phyloP scores from a whole-genome alignment of 495 filamentous ascomycete genomes.

The Podospora fimiseda region DNA sequence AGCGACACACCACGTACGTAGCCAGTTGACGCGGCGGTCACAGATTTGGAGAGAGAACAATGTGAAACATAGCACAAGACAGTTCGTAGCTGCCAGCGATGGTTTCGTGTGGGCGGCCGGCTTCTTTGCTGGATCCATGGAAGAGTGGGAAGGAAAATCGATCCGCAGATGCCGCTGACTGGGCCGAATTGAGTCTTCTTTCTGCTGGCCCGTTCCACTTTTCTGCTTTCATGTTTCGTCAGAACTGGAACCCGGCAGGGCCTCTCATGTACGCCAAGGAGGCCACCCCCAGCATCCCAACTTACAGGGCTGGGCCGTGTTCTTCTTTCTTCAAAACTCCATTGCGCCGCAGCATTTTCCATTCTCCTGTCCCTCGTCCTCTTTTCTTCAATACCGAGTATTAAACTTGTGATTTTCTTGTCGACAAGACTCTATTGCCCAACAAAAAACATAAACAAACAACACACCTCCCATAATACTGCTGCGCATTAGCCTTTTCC shows the following conservation, averaged over 20 bases:
- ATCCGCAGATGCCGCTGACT: constrained; percentile 5
- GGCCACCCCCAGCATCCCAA: constrained; percentile 4
- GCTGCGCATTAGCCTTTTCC: neutral
- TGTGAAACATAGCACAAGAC: neutral
- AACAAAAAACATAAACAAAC: neutral
- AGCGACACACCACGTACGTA: no score
- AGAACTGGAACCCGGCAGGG: constrained; percentile 1
- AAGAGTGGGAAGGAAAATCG: constrained; percentile 5
- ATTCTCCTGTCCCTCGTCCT: constrained; percentile 1
- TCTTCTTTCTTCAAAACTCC: constrained; percentile 4
- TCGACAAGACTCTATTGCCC: neutral
- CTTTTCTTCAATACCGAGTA: neutral
- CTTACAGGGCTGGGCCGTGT: constrained; percentile 4
- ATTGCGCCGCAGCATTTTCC: neutral
- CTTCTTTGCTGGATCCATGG: no score
- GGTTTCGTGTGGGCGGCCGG: neutral
- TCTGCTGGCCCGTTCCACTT: constrained; percentile 1
- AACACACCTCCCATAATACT: no score
- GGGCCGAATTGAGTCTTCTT: no score
- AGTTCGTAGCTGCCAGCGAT: no score
- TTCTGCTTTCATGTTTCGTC: constrained; percentile 20
- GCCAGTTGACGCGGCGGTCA: neutral
- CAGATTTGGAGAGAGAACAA: neutral
- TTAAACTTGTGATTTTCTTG: no score
- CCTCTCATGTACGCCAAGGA: neutral